These are phyloP conservation scores for Trichopus zeylanicus DNA, from an alignment of 116 monocot species.

Conservation along the genomic window DNA sequence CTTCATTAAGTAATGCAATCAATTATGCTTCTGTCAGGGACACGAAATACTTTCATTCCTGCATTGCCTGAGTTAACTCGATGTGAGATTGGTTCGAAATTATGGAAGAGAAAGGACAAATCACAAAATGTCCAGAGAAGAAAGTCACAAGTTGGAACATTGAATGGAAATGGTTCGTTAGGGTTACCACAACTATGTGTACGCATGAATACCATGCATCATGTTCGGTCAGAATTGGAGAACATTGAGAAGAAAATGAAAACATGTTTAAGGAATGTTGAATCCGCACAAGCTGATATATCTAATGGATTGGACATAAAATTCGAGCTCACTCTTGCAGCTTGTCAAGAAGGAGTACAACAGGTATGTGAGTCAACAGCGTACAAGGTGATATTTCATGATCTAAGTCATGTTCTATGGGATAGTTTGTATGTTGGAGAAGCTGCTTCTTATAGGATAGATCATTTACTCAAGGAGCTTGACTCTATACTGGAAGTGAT, in stretches of 20 bases:
- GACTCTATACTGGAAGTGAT: constrained; percentile 65
- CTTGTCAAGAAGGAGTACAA: constrained; percentile 88
- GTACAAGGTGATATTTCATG: constrained; percentile 75
- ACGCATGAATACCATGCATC: constrained; percentile 56
- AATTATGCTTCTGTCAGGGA: constrained; percentile 31
- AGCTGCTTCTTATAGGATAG: constrained; percentile 47
- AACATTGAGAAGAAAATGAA: constrained; percentile 64
- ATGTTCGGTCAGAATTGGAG: constrained; percentile 45
- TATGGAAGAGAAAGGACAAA: constrained; percentile 65
- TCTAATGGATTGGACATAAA: constrained; percentile 43
- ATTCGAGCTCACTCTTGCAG: constrained; percentile 61
- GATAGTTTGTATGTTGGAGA: constrained; percentile 69
- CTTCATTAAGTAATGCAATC: background rate
- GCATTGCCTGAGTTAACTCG: constrained; percentile 76
- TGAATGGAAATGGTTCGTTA: constrained; percentile 28
- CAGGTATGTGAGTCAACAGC: constrained; percentile 75
- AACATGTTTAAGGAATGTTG: constrained; percentile 60
- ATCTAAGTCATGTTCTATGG: constrained; percentile 74
- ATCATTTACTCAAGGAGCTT: constrained; percentile 58
- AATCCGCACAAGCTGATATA: constrained; percentile 64
- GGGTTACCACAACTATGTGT: constrained; percentile 53
- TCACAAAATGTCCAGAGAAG: constrained; percentile 30
- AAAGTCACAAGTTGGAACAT: constrained; percentile 41
- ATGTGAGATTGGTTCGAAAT: constrained; percentile 63
- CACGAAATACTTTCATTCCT: constrained; percentile 67